A percentile compares a stretch with the other conserved stretches of the same genome.
Evolutionary conservation across 108 stramenopile species (phyloP).

Genomic region (Nitzschia sp.): DNA sequence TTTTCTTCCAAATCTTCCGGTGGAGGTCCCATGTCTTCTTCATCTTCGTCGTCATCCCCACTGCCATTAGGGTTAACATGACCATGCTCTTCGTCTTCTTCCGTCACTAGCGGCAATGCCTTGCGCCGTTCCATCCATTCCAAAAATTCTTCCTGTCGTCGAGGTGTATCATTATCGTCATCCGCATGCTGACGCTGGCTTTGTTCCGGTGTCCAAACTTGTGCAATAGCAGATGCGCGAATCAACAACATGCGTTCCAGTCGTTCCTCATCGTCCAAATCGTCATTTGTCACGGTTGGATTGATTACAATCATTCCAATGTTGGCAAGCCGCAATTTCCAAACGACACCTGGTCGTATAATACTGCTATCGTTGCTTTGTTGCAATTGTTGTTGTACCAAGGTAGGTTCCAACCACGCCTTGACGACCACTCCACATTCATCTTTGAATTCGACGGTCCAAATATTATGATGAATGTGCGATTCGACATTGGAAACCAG

Average conservation of each 20-base stretch:
- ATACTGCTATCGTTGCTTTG: constrained; percentile 3
- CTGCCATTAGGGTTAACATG: neutral
- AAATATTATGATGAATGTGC: constrained; percentile 30
- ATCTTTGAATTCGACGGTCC: constrained; percentile 51
- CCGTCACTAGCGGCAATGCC: constrained; percentile 5
- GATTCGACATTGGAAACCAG: constrained; percentile 34
- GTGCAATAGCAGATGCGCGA: constrained; percentile 15
- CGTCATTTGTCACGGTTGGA: neutral
- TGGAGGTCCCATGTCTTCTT: constrained; percentile 15
- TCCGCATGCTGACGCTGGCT: neutral
- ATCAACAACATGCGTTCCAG: constrained; percentile 38
- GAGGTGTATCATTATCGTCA: constrained; percentile 5
- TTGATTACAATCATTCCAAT: neutral
- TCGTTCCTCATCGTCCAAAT: constrained; percentile 18
- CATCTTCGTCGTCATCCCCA: constrained; percentile 9
- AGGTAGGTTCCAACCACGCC: constrained; percentile 50
- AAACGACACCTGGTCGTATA: constrained; percentile 59
- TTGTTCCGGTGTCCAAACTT: constrained; percentile 39
- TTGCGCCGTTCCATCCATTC: constrained; percentile 37
- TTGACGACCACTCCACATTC: constrained; percentile 41
- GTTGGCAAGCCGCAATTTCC: constrained; percentile 51
- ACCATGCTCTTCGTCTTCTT: neutral
- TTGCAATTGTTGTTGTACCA: constrained; percentile 33
- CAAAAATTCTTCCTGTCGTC: constrained; percentile 23
- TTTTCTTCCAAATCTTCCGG: neutral